A percentile compares a stretch with the other conserved stretches of the same genome.
These are phyloP conservation scores for Mycena crocata DNA, from an alignment of 768 basidiomycete species.

Conservation along the genomic window DNA sequence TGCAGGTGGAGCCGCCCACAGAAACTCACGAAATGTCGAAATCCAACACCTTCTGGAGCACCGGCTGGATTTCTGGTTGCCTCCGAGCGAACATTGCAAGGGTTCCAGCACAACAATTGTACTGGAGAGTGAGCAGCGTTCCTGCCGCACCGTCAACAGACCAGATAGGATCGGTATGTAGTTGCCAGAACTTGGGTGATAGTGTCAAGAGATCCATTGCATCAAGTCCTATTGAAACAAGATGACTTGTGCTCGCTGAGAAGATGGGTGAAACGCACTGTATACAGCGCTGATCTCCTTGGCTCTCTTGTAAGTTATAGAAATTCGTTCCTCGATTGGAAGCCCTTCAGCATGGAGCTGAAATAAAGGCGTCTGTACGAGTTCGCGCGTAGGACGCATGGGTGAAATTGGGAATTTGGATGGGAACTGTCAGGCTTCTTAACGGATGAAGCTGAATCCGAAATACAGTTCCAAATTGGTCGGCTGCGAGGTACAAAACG, in stretches of 20 bases:
- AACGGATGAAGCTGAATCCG: too few relatives aligned
- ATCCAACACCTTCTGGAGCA: background rate
- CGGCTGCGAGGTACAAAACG: too few relatives aligned
- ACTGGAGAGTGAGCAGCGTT: background rate
- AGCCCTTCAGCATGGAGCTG: background rate
- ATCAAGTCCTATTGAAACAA: too few relatives aligned
- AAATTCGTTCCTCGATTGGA: background rate
- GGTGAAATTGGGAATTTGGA: too few relatives aligned
- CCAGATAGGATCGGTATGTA: background rate
- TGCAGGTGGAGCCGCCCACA: background rate
- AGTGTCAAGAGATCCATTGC: too few relatives aligned
- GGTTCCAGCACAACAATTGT: background rate
- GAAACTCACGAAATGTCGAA: background rate
- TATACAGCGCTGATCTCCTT: background rate
- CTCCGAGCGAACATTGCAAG: background rate
- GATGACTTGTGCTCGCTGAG: too few relatives aligned
- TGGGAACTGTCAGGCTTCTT: too few relatives aligned
- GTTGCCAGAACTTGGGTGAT: background rate
- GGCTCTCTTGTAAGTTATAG: background rate
- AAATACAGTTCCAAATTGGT: too few relatives aligned
- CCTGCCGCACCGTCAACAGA: background rate
- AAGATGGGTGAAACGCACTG: too few relatives aligned
- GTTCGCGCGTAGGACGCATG: background rate
- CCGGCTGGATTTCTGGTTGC: background rate
- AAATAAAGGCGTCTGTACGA: background rate